Evolutionary conservation across 305 asterid species (phyloP).

Genomic region (Fraxinus sp.): DNA sequence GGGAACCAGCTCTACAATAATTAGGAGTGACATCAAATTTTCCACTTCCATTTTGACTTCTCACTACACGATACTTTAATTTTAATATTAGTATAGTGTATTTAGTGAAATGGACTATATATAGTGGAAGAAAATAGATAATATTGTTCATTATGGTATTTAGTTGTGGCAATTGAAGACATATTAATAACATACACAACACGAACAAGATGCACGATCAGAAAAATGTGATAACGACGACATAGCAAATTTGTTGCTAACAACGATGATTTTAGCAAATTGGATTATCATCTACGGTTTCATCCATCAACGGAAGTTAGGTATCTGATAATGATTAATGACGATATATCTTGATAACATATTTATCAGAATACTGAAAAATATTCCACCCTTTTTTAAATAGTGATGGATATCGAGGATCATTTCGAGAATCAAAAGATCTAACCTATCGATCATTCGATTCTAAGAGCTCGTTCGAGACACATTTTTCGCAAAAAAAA

Average conservation of each 20-base stretch:
- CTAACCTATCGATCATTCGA: background rate
- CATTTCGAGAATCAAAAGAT: background rate
- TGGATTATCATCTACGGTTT: background rate
- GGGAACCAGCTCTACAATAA: constrained; percentile 39
- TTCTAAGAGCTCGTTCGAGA: too few species aligned
- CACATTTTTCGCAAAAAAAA: too few species aligned
- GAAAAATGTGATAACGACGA: too few species aligned
- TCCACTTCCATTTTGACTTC: constrained; percentile 33
- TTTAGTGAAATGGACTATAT: background rate
- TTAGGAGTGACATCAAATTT: constrained; percentile 9
- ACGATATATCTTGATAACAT: too few species aligned
- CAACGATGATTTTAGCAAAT: too few species aligned
- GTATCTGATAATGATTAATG: background rate
- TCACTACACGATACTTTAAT: background rate
- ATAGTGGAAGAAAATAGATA: background rate
- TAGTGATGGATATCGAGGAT: background rate
- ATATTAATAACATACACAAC: too few species aligned
- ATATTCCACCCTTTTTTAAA: too few species aligned
- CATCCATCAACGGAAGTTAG: too few species aligned
- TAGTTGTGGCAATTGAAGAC: background rate
- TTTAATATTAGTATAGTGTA: background rate
- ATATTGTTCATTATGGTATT: too few species aligned
- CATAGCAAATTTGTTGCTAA: too few species aligned
- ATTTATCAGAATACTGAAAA: too few species aligned
- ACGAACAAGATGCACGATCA: background rate